A percentile compares a stretch with the other conserved stretches of the same genome.
These are phyloP conservation scores for Gaeumannomyces sp. DNA, from an alignment of 2,329 filamentous ascomycete species.

Conservation along the genomic window DNA sequence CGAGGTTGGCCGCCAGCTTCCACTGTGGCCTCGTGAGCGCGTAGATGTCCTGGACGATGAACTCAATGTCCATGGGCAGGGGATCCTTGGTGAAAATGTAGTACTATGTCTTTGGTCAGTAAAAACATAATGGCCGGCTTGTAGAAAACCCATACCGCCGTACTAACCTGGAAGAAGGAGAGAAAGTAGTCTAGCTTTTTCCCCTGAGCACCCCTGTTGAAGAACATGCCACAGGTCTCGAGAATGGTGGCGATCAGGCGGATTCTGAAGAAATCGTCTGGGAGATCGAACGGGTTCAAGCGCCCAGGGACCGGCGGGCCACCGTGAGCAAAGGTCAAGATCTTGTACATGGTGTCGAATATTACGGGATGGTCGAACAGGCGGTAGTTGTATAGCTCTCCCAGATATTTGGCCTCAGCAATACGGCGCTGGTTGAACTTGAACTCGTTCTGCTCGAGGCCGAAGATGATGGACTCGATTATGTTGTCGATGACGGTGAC, in stretches of 20 bases:
- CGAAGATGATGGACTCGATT: slow-evolving; percentile 79
- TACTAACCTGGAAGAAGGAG: slow-evolving; percentile 75
- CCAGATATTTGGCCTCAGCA: slow-evolving; percentile 92
- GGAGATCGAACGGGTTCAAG: slow-evolving; percentile 72
- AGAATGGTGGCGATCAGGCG: slow-evolving; percentile 82
- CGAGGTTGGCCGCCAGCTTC: slow-evolving; percentile 74
- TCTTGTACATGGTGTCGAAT: slow-evolving; percentile 91
- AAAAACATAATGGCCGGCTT: background rate
- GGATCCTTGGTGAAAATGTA: slow-evolving; percentile 88
- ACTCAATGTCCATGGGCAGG: slow-evolving; percentile 94
- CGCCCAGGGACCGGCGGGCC: slow-evolving; percentile 76
- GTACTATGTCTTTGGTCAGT: slow-evolving; percentile 46
- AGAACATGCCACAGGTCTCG: slow-evolving; percentile 94
- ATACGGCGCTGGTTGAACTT: slow-evolving; percentile 93
- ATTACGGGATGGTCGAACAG: slow-evolving; percentile 93
- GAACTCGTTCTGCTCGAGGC: slow-evolving; percentile 93
- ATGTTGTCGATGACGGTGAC: slow-evolving; percentile 89
- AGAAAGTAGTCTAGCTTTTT: slow-evolving; percentile 98
- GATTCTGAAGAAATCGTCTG: slow-evolving; percentile 94
- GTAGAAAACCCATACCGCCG: too few species aligned
- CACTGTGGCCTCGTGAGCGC: slow-evolving; percentile 81
- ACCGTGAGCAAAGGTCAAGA: slow-evolving; percentile 86
- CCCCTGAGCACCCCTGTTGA: slow-evolving; percentile 84
- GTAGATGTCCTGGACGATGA: slow-evolving; percentile 90
- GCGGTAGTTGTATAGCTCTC: slow-evolving; percentile 95